Evolutionary conservation across 257 asterid genomes (phyloP), one percentile per base, ranked within the genome.

Genomic region (Solanum sparsipilum): DNA sequence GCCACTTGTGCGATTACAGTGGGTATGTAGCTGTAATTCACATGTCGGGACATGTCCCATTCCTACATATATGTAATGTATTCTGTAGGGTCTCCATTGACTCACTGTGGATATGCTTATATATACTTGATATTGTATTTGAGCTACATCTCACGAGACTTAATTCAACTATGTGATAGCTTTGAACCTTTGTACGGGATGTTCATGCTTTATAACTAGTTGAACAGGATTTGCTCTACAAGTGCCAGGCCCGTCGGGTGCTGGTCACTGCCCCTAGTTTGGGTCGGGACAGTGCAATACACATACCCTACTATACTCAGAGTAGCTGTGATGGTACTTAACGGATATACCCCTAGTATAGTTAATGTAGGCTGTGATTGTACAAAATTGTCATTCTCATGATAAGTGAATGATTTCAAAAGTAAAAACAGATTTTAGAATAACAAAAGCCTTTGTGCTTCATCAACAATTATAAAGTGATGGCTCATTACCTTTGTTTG

Each of bases 401-500:
- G 29, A 29, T 82, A 18, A 48, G 44, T 25, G 9, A 48, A 48
- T 27, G 27, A 52, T 48, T 81, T 82, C 70, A 76, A 82, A 81
- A 82, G 20, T 48, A 67, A 29, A 11, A 48, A 18, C 41, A 48
- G 44, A 48, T 46, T 48, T 27, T 36, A 82, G 70, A 29, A 82
- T 31, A 82, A 82, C 44, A 81, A 29, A 81, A 46, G 39, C 29
- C 29, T 46, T 46, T 81, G 92, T 81, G 56, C 70, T 46, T 79
- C 85, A 79, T 44, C 70, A 82, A 82, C 86, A 82, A 48, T 48
- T 52, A 84, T 94, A 16, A 82, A 82, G 86, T 48, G 21, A 5
- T 79, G 36, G 84, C 20, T 71, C 75, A 86, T 86, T 93, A 96
- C 98, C 98, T 93, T 95, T 67, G 98, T 96, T 87, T 93, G 94